Evolutionary conservation across 2,329 filamentous ascomycete species (phyloP).

Genomic region (Aspergillus pseudoterreus): DNA sequence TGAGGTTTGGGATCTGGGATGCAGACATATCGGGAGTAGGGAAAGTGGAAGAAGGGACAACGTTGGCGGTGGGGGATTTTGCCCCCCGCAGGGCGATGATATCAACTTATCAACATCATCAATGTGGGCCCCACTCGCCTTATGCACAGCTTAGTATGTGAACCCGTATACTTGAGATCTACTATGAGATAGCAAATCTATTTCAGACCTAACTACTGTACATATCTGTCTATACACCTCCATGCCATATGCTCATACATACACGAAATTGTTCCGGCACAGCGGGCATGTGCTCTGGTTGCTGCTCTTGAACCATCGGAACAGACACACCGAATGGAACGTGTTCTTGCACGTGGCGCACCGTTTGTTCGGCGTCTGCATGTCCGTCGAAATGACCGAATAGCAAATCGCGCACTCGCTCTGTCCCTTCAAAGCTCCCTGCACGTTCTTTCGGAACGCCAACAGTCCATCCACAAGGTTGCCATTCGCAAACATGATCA

Average conservation of each 20-base stretch:
- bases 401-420: conserved; percentile 97
- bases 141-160: background rate
- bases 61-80: conserved; percentile 5
- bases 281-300: conserved; percentile 89
- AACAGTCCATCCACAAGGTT: conserved; percentile 81
- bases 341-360: conserved; percentile 91
- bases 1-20: conserved; percentile 74
- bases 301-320: conserved; percentile 95
- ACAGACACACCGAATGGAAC: conserved; percentile 86
- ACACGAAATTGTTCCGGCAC: conserved; percentile 78
- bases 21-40: conserved; percentile 57
- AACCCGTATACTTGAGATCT: background rate
- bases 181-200: background rate
- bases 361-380: conserved; percentile 84
- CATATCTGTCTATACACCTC: background rate
- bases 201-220: background rate
- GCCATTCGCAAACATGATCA: conserved; percentile 90
- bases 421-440: conserved; percentile 85
- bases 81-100: background rate
- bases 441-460: conserved; percentile 82
- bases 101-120: background rate
- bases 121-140: background rate
- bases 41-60: conserved; percentile 2
- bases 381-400: conserved; percentile 83
- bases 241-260: conserved; percentile 10